Percentiles rank a stretch among this genome's conserved stretches.
phyloP scores from a whole-genome alignment of 345 rosid genomes.

The Salix koriyanagi region DNA sequence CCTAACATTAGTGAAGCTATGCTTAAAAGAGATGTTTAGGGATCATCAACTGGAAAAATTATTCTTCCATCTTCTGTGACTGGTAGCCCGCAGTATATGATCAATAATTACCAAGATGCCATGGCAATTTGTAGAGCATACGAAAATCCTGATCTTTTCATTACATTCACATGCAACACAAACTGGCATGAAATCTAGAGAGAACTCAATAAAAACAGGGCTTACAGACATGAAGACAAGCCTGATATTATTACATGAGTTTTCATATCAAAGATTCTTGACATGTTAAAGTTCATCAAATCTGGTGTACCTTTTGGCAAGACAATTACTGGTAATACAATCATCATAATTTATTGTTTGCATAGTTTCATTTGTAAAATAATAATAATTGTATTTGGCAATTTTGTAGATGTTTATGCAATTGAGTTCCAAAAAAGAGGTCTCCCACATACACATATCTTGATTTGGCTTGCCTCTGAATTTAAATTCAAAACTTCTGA shows the following conservation, averaged over 20 bases:
- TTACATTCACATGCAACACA: neutral
- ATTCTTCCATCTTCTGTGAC: too few relatives aligned
- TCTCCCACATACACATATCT: neutral
- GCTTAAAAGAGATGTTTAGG: too few relatives aligned
- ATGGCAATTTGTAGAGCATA: neutral
- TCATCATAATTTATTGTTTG: too few relatives aligned
- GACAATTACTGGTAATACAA: neutral
- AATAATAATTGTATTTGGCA: too few relatives aligned
- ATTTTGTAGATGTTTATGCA: neutral
- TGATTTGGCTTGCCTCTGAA: too few relatives aligned
- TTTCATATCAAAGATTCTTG: neutral
- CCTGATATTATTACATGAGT: neutral
- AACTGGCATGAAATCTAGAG: neutral
- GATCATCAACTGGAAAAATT: too few relatives aligned
- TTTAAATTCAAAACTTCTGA: too few relatives aligned
- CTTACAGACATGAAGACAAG: neutral
- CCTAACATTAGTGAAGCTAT: too few relatives aligned
- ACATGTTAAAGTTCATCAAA: neutral
- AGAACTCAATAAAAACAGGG: accelerated
- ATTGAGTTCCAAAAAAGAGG: constrained; percentile 4
- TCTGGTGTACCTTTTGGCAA: neutral
- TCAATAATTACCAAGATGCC: neutral
- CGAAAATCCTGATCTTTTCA: neutral
- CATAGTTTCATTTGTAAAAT: too few relatives aligned
- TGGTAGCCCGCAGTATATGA: too few relatives aligned